Conservation (phyloP, 371 early-diverging fungal genomes). For the Parasitella parasitica region DNA sequence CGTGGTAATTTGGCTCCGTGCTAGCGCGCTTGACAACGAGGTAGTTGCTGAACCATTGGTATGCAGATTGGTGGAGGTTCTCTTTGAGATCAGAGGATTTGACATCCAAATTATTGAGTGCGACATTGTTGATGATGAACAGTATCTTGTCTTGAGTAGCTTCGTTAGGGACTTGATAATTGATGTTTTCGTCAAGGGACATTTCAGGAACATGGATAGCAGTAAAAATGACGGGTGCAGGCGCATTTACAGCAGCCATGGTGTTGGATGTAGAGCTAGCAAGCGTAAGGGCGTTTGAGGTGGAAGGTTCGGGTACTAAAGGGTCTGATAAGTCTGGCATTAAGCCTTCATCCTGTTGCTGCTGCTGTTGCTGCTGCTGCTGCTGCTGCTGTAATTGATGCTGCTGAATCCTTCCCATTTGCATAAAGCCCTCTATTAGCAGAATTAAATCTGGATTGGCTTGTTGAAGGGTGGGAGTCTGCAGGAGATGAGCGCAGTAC, state of each 20-base stretch:
- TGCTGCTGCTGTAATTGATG: not conserved
- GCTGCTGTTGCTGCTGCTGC: slow-evolving; percentile 1
- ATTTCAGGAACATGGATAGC: slow-evolving; percentile 49
- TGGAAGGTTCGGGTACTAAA: not conserved
- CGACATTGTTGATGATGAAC: slow-evolving; percentile 95
- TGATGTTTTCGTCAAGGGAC: slow-evolving; percentile 24
- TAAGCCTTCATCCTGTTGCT: slow-evolving; percentile 2
- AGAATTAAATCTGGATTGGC: slow-evolving; percentile 73
- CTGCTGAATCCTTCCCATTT: slow-evolving; percentile 13
- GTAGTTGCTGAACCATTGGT: slow-evolving; percentile 91
- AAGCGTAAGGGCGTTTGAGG: not conserved
- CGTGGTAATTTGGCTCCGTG: slow-evolving; percentile 94
- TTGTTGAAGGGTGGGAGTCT: slow-evolving; percentile 78
- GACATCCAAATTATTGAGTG: slow-evolving; percentile 78
- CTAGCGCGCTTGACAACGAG: slow-evolving; percentile 92
- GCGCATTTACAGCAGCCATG: slow-evolving; percentile 1
- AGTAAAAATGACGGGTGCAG: slow-evolving; percentile 57
- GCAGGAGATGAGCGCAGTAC: slow-evolving; percentile 78
- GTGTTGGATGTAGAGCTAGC: not conserved
- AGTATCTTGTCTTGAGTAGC: slow-evolving; percentile 88
- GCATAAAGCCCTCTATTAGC: slow-evolving; percentile 48
- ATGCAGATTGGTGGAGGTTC: slow-evolving; percentile 62
- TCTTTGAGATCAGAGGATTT: slow-evolving; percentile 82
- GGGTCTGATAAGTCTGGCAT: slow-evolving; percentile 4
- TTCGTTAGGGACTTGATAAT: slow-evolving; percentile 67